These are phyloP conservation scores for Stachybotrys chlorohalonatus DNA, from an alignment of 2,329 filamentous ascomycete species.

Conservation along the genomic window DNA sequence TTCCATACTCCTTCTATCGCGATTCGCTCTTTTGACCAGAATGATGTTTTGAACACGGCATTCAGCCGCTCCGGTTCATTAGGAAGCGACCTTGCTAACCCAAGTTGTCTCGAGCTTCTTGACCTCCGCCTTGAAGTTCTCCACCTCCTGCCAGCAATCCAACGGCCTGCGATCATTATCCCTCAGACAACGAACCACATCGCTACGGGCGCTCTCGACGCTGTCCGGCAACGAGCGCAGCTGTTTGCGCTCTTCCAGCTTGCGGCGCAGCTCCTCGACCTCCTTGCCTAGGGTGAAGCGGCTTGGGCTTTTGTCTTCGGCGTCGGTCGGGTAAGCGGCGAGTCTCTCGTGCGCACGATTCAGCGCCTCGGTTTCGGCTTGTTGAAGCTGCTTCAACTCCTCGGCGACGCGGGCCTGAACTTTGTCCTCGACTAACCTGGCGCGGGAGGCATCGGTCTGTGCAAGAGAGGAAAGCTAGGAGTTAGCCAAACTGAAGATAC, in stretches of 20 bases:
- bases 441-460: slow-evolving; percentile 82
- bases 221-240: slow-evolving; percentile 59
- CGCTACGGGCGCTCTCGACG: slow-evolving; percentile 65
- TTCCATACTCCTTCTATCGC: slow-evolving; percentile 17
- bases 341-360: slow-evolving; percentile 58
- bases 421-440: slow-evolving; percentile 74
- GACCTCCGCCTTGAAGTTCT: slow-evolving; percentile 84
- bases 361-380: slow-evolving; percentile 61
- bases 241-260: slow-evolving; percentile 54
- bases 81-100: slow-evolving; percentile 69
- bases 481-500: slow-evolving; percentile 4
- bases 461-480: neutral
- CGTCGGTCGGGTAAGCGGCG: slow-evolving; percentile 31
- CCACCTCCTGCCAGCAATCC: slow-evolving; percentile 91
- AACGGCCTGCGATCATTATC: slow-evolving; percentile 79
- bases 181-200: slow-evolving; percentile 72
- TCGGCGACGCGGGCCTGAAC: slow-evolving; percentile 79
- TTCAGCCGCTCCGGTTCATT: slow-evolving; percentile 2
- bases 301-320: slow-evolving; percentile 20
- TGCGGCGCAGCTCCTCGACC: slow-evolving; percentile 46
- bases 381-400: slow-evolving; percentile 74
- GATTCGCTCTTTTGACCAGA: neutral
- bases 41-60: neutral
- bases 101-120: slow-evolving; percentile 76
- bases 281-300: slow-evolving; percentile 48